These are phyloP conservation scores for Cetradonia linearis DNA, from an alignment of 495 filamentous ascomycete genomes.

Conservation along the genomic window DNA sequence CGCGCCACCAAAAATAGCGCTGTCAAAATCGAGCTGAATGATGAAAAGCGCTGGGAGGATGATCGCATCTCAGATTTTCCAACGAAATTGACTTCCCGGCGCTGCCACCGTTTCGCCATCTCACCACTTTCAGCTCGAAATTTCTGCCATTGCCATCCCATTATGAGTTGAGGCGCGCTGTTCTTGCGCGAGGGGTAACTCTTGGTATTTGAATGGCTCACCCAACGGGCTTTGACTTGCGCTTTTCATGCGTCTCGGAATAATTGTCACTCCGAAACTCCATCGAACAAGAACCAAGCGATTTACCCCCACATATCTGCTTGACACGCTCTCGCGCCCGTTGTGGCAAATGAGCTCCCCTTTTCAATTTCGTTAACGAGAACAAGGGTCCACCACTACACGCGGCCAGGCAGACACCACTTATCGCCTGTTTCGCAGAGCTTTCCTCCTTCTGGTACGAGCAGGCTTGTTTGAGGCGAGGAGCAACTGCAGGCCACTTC, in stretches of 20 bases:
- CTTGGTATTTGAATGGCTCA: no score
- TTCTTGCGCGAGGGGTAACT: not conserved
- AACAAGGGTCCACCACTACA: not conserved
- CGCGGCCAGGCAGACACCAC: not conserved
- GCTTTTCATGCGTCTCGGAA: conserved; percentile 7
- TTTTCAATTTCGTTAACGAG: not conserved
- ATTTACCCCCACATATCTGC: not conserved
- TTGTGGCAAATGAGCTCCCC: not conserved
- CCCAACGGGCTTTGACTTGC: no score
- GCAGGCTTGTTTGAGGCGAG: not conserved
- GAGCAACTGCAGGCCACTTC: not conserved
- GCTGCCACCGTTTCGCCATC: not conserved
- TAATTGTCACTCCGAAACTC: not conserved
- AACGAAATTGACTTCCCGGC: not conserved
- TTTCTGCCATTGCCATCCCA: not conserved
- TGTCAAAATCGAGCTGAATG: conserved; percentile 5
- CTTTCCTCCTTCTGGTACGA: not conserved
- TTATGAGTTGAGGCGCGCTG: not conserved
- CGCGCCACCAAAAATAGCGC: conserved; percentile 4
- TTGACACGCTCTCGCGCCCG: not conserved
- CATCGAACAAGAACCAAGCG: not conserved
- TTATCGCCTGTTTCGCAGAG: not conserved
- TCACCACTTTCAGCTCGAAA: conserved; percentile 2
- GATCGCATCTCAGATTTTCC: not conserved
- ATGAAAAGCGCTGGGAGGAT: not conserved